phyloP scores from a whole-genome alignment of 2,329 filamentous ascomycete genomes.

The Didymella keratinophila region DNA sequence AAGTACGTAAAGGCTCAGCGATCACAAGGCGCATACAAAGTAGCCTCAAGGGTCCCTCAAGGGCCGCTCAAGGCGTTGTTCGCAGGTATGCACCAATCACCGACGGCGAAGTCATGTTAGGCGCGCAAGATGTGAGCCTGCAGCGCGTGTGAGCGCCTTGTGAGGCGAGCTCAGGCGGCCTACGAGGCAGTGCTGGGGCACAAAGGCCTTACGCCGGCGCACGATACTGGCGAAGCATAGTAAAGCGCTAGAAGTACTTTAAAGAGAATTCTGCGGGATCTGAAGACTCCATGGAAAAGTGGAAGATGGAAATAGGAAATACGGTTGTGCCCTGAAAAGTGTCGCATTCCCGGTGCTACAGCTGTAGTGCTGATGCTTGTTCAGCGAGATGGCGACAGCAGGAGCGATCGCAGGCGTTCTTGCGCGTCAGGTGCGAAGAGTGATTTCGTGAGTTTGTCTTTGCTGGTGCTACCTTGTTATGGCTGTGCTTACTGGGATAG shows the following conservation, averaged over 20 bases:
- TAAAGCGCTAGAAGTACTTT: no score
- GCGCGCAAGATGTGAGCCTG: conserved; percentile 14
- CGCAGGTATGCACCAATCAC: background rate
- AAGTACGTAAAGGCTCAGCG: background rate
- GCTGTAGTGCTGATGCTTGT: background rate
- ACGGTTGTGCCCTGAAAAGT: background rate
- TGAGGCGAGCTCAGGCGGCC: conserved; percentile 14
- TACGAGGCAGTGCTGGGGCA: conserved; percentile 14
- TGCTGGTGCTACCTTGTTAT: background rate
- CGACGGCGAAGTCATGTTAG: background rate
- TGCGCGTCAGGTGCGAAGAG: background rate
- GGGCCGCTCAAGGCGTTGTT: background rate
- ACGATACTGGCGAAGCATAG: background rate
- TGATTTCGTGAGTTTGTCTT: background rate
- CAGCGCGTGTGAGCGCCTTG: conserved; percentile 8
- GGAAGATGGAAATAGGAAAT: background rate
- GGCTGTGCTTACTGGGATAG: background rate
- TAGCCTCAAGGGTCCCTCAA: background rate
- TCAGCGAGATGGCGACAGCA: background rate
- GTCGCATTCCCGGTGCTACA: background rate
- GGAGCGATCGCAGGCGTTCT: background rate
- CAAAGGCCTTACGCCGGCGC: background rate
- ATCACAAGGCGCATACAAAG: background rate
- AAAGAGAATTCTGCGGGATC: background rate
- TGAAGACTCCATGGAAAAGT: background rate